A percentile compares a stretch with the other conserved stretches of the same genome.
Evolutionary conservation across 2,329 filamentous ascomycete genomes (phyloP).

Genomic region (Lecanosticta acicola): DNA sequence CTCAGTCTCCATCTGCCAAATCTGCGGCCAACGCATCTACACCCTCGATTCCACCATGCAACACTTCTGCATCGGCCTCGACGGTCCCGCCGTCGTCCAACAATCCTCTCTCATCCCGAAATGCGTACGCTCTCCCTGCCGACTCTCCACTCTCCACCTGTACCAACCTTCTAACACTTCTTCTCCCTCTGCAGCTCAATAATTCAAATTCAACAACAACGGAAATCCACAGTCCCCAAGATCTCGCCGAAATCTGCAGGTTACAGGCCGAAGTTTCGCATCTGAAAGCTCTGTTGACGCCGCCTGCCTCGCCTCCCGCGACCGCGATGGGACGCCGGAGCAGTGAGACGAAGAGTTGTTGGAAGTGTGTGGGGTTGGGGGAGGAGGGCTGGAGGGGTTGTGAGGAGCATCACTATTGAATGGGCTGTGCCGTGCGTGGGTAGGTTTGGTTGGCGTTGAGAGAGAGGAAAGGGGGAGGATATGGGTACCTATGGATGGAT

Average conservation of each 20-base stretch:
- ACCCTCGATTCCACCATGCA: constrained; percentile 2
- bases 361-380: neutral
- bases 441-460: neutral
- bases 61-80: constrained; percentile 5
- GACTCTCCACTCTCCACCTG: too few species aligned
- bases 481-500: neutral
- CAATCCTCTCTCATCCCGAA: constrained; percentile 2
- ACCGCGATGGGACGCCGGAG: neutral
- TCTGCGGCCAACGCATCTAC: constrained; percentile 3
- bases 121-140: neutral
- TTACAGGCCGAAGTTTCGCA: too few species aligned
- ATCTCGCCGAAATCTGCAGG: too few species aligned
- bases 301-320: too few species aligned
- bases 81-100: constrained; percentile 4
- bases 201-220: too few species aligned
- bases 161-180: too few species aligned
- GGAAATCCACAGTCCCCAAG: too few species aligned
- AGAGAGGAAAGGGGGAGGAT: neutral
- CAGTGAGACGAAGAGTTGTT: neutral
- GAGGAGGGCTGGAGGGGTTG: neutral
- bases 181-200: too few species aligned
- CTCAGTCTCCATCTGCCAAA: constrained; percentile 1
- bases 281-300: too few species aligned
- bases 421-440: too few species aligned
- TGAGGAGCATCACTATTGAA: neutral